These are phyloP conservation scores for Fusarium globosum DNA, from an alignment of 2,329 filamentous ascomycete species.

Conservation along the genomic window DNA sequence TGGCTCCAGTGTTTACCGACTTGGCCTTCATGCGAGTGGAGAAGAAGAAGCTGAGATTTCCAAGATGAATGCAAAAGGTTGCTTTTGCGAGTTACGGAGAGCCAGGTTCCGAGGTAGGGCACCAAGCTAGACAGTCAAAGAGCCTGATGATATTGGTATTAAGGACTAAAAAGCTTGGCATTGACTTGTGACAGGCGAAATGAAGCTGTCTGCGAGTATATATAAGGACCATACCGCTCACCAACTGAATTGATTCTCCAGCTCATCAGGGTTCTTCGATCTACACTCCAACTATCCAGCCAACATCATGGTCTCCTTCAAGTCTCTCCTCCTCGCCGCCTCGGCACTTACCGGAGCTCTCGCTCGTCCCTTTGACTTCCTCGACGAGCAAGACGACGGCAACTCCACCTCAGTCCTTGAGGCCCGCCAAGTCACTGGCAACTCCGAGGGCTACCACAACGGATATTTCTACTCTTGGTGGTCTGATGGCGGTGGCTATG, in stretches of 20 bases:
- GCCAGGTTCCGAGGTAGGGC: neutral
- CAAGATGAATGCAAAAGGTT: neutral
- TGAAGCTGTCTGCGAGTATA: neutral
- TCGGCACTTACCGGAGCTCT: conserved; percentile 15
- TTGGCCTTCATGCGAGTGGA: neutral
- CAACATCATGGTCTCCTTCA: conserved; percentile 11
- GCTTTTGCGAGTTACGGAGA: neutral
- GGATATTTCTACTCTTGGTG: conserved; percentile 30
- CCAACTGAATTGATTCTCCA: neutral
- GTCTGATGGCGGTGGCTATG: conserved; percentile 15
- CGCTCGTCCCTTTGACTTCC: conserved; percentile 20
- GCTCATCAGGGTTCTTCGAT: neutral
- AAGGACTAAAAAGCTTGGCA: neutral
- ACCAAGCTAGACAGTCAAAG: neutral
- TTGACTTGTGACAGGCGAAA: accelerated
- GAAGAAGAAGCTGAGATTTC: neutral
- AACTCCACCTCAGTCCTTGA: conserved; percentile 12
- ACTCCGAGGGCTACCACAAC: conserved; percentile 10
- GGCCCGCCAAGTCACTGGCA: conserved; percentile 9
- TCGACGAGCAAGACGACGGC: conserved; percentile 13
- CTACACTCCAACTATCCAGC: neutral
- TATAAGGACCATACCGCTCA: neutral
- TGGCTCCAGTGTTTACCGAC: conserved; percentile 4
- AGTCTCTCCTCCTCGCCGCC: conserved; percentile 8
- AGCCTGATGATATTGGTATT: neutral